phyloP scores from a whole-genome alignment of 805 yeast genomes.

The Saccharomycopsis sp. region DNA sequence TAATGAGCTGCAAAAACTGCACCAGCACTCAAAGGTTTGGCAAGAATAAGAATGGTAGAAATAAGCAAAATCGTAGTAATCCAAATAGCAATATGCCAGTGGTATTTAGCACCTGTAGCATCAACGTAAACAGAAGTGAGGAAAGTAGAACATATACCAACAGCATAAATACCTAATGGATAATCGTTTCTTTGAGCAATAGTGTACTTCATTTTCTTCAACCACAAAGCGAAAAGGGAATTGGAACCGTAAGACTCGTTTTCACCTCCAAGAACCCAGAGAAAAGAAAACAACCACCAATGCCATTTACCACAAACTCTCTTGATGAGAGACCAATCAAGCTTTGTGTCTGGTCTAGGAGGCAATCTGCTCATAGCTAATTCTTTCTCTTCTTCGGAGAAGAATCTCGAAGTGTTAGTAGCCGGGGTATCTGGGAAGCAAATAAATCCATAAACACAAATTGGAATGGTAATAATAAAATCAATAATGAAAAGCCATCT shows the following conservation, averaged over 20 bases:
- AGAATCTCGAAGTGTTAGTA: conserved; percentile 25
- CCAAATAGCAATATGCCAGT: conserved; percentile 45
- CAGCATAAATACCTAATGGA: conserved; percentile 50
- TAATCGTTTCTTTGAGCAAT: conserved; percentile 41
- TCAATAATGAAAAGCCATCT: conserved; percentile 64
- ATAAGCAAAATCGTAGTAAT: conserved; percentile 38
- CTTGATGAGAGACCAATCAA: conserved; percentile 34
- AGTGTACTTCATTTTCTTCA: conserved; percentile 36
- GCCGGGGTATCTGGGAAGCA: conserved; percentile 21
- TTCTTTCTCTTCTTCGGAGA: conserved; percentile 35
- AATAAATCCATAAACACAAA: conserved; percentile 45
- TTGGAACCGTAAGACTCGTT: conserved; percentile 42
- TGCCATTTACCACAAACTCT: conserved; percentile 50
- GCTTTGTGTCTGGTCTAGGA: conserved; percentile 25
- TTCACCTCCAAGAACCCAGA: conserved; percentile 48
- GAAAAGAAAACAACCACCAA: conserved; percentile 46
- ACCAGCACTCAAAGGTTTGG: conserved; percentile 33
- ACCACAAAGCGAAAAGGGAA: conserved; percentile 43
- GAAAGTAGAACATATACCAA: conserved; percentile 43
- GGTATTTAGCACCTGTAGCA: conserved; percentile 35
- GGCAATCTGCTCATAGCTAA: conserved; percentile 40
- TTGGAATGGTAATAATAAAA: conserved; percentile 51
- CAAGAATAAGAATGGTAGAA: conserved; percentile 41
- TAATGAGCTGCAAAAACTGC: conserved; percentile 50
- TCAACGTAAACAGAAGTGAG: conserved; percentile 39